These are phyloP conservation scores for Ustilago nuda DNA, from an alignment of 1,284 basidiomycete species.

Conservation along the genomic window DNA sequence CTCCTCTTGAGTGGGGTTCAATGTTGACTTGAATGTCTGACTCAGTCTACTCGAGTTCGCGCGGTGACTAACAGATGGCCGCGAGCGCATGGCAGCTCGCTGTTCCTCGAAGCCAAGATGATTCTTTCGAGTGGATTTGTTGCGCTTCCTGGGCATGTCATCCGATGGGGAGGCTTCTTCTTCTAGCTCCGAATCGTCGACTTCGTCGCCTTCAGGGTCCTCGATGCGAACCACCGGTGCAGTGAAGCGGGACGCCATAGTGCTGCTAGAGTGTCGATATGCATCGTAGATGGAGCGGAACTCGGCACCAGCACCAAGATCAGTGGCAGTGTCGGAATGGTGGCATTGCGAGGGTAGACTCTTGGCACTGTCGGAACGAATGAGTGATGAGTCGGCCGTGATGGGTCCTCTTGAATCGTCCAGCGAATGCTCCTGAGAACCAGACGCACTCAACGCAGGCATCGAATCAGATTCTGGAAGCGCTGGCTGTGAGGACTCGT, in stretches of 20 bases:
- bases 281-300: slow-evolving; percentile 36
- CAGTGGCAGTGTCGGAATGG: slow-evolving; percentile 7
- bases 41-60: slow-evolving; percentile 8
- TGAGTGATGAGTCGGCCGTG: slow-evolving; percentile 26
- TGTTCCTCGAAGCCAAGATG: slow-evolving; percentile 50
- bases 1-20: slow-evolving; percentile 13
- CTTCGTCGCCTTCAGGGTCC: slow-evolving; percentile 35
- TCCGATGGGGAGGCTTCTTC: slow-evolving; percentile 11
- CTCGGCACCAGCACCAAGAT: slow-evolving; percentile 12
- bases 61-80: slow-evolving; percentile 8
- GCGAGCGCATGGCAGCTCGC: slow-evolving; percentile 28
- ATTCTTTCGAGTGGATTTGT: slow-evolving; percentile 27
- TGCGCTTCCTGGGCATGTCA: slow-evolving; percentile 41
- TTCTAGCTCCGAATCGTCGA: slow-evolving; percentile 32
- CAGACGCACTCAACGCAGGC: slow-evolving; percentile 30
- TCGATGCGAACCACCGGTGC: slow-evolving; percentile 41
- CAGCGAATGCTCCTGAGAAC: slow-evolving; percentile 25
- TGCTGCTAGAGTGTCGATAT: slow-evolving; percentile 27
- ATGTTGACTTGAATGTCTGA: slow-evolving; percentile 18
- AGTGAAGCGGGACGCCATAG: slow-evolving; percentile 28
- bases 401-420: slow-evolving; percentile 21
- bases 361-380: slow-evolving; percentile 16
- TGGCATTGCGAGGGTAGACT: background rate
- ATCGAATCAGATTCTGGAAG: slow-evolving; percentile 23
- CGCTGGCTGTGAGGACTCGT: background rate